A percentile compares a stretch with the other conserved stretches of the same genome.
phyloP scores from a whole-genome alignment of 129 eudicot species.

The Saposhnikovia divaricata region DNA sequence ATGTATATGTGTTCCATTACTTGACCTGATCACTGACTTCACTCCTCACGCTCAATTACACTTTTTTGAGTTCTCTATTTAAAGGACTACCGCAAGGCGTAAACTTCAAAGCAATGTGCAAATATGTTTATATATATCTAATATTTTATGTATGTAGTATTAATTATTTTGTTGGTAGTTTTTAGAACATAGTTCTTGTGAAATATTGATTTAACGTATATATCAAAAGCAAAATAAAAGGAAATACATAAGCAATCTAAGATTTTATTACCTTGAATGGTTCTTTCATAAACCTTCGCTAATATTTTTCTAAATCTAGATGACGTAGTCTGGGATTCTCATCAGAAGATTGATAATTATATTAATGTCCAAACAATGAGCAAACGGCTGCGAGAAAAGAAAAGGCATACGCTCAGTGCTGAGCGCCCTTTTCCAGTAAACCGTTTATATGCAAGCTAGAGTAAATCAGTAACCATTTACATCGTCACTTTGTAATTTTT shows the following conservation, averaged over 20 bases:
- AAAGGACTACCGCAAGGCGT: neutral
- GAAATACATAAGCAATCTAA: no score
- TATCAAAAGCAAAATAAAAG: no score
- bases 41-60: neutral
- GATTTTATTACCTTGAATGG: no score
- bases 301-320: no score
- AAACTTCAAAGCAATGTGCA: neutral
- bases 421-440: neutral
- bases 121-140: neutral
- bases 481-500: neutral
- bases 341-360: neutral
- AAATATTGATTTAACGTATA: no score
- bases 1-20: neutral
- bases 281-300: no score
- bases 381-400: neutral
- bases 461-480: neutral
- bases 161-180: no score
- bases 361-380: neutral
- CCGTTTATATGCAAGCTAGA: neutral
- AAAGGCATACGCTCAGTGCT: neutral
- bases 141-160: no score
- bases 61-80: neutral
- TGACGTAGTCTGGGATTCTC: neutral
- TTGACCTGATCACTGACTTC: neutral
- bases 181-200: neutral